Evolutionary conservation across 495 filamentous ascomycete genomes (phyloP), one percentile per base, ranked within the genome.

Genomic region (Talaromyces trachyspermus): DNA sequence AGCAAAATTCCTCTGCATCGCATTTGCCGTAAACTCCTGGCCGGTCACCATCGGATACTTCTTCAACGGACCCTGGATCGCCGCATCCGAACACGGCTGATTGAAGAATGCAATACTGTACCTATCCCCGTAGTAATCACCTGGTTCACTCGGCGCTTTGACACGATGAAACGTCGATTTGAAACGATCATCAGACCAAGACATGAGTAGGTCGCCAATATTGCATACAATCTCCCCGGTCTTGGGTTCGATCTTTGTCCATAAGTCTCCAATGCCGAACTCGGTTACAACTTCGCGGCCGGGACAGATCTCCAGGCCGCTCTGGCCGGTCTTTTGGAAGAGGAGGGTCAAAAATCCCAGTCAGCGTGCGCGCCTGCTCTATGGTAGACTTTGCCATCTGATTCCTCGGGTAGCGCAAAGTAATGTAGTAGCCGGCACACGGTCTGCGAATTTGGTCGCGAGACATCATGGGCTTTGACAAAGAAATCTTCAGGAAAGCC

Each of bases 31-130:
- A 52, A 82, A 83, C 50, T 81, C 59, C 37, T 68, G 70, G 14
- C 78, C 77, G 0, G 80, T 80, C 35, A 80, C 69, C 43, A 63
- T 55, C 10, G 76, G 74, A 59, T 83, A 83, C 57, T 84, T 83
- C 62, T 75, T 75, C 55, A 59, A 20, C 10, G 79, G 79, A 2
- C 78, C 80, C 50, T 80, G 76, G 46, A 83, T 79, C 45, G 67
- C 57, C n/a, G 72, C 66, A 63, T 81, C 71, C 54, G 69, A 72
- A 55, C 72, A 75, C 2, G 81, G 76, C 59, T 84, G 80, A 46
- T 83, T 84, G 55, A 85, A 85, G 42, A 72, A 84, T 36, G 79
- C 81, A 50, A 85, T 77, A 53, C 75, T 79, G 53, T 83, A 83
- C 42, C 81, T 65, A 50, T 70, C 63, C 24, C 74, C 74, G 51